phyloP scores from a whole-genome alignment of 441 rosid genomes.

The Pelargonium cotyledonis region DNA sequence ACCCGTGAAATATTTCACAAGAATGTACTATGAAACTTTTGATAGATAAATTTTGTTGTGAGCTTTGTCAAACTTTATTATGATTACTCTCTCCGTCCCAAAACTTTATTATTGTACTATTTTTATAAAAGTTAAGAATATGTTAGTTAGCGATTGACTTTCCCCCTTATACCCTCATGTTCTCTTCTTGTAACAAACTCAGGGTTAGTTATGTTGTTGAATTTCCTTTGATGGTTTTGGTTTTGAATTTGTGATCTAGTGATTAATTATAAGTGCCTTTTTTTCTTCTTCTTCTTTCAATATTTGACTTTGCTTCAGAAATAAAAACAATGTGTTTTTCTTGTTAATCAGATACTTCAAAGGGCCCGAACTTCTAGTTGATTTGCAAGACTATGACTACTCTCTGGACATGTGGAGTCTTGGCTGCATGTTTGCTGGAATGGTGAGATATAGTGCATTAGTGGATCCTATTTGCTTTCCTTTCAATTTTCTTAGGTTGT shows the following conservation, averaged over 20 bases:
- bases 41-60: no score
- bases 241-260: background rate
- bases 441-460: conserved; percentile 46
- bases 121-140: no score
- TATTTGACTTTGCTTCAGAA: background rate
- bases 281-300: background rate
- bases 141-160: no score
- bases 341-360: conserved; percentile 62
- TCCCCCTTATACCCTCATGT: no score
- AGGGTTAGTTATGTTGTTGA: background rate
- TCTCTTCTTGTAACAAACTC: no score
- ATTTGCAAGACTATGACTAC: conserved; percentile 92
- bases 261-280: background rate
- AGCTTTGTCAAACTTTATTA: no score
- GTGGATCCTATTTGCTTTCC: background rate
- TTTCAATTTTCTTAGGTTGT: background rate
- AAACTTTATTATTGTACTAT: no score
- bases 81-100: no score
- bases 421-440: conserved; percentile 97
- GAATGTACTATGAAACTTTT: no score
- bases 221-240: background rate
- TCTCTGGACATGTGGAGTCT: conserved; percentile 99
- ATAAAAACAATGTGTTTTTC: conserved; percentile 11
- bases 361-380: conserved; percentile 94
- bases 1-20: no score